Percentiles rank a stretch among this genome's conserved stretches.
These are phyloP conservation scores for Pinus taeda DNA, from an alignment of 75 land plant genomes.

Conservation along the genomic window DNA sequence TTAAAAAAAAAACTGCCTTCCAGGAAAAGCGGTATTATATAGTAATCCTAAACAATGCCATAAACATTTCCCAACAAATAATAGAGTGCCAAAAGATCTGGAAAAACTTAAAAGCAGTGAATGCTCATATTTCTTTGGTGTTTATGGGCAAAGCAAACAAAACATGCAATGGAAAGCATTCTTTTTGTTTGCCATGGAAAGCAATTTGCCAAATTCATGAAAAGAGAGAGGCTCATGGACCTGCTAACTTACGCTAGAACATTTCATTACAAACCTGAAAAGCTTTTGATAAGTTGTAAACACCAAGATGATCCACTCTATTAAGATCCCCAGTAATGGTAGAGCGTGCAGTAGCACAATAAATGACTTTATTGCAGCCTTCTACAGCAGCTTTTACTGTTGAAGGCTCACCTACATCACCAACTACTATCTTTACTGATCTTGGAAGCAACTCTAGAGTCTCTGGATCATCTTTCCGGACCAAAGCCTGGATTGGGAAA, in stretches of 20 bases:
- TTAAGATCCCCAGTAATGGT: slow-evolving; percentile 82
- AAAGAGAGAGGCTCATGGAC: not conserved
- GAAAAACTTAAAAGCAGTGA: not conserved
- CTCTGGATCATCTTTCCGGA: slow-evolving; percentile 74
- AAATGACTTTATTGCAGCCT: slow-evolving; percentile 94
- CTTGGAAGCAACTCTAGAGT: slow-evolving; percentile 86
- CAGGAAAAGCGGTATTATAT: not conserved
- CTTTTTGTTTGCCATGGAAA: too few relatives aligned
- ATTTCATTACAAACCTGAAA: slow-evolving; percentile 64
- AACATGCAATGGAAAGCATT: not conserved
- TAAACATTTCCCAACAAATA: not conserved
- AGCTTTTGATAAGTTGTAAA: slow-evolving; percentile 79
- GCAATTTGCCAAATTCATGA: not conserved
- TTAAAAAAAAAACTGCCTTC: not conserved
- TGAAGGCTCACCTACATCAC: slow-evolving; percentile 94
- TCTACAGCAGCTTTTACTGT: slow-evolving; percentile 69
- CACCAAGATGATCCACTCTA: slow-evolving; percentile 87
- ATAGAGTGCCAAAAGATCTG: not conserved
- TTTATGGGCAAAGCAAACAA: not conserved
- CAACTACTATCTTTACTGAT: slow-evolving; percentile 82
- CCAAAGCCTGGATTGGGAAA: slow-evolving; percentile 62
- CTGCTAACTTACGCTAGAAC: not conserved
- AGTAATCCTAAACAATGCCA: not conserved
- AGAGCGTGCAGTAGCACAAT: slow-evolving; percentile 94
- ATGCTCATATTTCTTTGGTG: not conserved